These are phyloP conservation scores for Micractinium conductrix DNA, from an alignment of 139 green algal species.

Conservation along the genomic window DNA sequence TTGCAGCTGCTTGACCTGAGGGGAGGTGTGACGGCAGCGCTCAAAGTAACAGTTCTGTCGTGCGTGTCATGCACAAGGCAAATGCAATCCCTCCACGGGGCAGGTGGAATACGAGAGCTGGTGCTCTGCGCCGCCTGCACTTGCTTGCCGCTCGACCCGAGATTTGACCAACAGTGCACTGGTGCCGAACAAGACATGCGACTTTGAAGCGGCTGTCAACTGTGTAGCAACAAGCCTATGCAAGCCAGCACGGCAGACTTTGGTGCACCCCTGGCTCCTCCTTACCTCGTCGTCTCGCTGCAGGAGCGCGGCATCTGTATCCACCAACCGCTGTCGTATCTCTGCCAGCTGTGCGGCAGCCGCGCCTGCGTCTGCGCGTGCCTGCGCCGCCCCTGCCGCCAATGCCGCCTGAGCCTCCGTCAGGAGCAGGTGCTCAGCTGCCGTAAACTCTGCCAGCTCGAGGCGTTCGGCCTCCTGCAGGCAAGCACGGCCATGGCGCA, in stretches of 20 bases:
- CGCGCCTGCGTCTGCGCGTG: neutral
- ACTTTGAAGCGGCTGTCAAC: no score
- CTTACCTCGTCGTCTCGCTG: constrained; percentile 16
- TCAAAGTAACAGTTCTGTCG: no score
- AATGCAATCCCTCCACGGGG: no score
- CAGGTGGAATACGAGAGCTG: no score
- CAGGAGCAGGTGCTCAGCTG: constrained; percentile 11
- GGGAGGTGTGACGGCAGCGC: neutral
- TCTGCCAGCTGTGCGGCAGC: constrained; percentile 30
- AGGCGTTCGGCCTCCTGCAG: neutral
- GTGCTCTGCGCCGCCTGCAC: no score
- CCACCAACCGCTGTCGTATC: constrained; percentile 26
- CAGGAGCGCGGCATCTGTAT: constrained; percentile 39
- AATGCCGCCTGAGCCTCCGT: neutral
- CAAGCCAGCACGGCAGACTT: neutral
- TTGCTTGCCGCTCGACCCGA: no score
- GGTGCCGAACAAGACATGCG: no score
- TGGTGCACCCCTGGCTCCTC: neutral
- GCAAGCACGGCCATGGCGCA: neutral
- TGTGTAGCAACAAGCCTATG: neutral
- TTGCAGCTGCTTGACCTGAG: constrained; percentile 16
- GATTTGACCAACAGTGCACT: no score
- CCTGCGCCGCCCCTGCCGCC: neutral
- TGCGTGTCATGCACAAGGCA: no score
- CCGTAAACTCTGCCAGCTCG: constrained; percentile 1